Conservation (phyloP, 1,139 yeast species). For the Suhomyces taliae region DNA sequence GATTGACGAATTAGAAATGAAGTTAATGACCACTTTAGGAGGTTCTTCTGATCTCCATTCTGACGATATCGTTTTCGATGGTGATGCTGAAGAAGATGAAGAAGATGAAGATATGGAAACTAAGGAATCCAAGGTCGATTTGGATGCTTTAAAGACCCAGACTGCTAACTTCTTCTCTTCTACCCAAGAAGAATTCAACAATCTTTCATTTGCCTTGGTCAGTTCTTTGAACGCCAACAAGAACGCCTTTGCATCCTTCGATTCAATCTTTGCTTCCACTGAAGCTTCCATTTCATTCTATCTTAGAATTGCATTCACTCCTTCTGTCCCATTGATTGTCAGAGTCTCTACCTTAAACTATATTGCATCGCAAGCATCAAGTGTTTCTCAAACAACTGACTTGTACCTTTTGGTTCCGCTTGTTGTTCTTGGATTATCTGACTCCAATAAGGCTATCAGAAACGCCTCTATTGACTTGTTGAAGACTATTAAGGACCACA, state of each 20-base stretch:
- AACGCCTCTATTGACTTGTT: slow-evolving; percentile 27
- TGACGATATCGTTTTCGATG: slow-evolving; percentile 24
- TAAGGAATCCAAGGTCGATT: slow-evolving; percentile 15
- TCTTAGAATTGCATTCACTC: slow-evolving; percentile 55
- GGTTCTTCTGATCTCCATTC: slow-evolving; percentile 21
- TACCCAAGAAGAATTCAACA: slow-evolving; percentile 42
- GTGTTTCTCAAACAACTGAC: slow-evolving; percentile 25
- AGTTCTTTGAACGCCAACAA: slow-evolving; percentile 25
- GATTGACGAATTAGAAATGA: slow-evolving; percentile 63
- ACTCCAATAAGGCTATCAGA: slow-evolving; percentile 31
- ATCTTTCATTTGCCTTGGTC: slow-evolving; percentile 37
- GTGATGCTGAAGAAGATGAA: slow-evolving; percentile 20
- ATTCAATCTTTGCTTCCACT: slow-evolving; percentile 23
- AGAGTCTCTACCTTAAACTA: slow-evolving; percentile 49
- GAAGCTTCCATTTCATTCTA: slow-evolving; percentile 55
- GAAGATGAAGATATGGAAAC: slow-evolving; percentile 23
- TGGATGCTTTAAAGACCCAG: slow-evolving; percentile 21
- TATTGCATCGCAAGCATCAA: slow-evolving; percentile 36
- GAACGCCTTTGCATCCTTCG: slow-evolving; percentile 20
- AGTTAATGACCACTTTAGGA: slow-evolving; percentile 59
- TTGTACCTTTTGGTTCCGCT: slow-evolving; percentile 41
- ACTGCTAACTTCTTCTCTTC: slow-evolving; percentile 40
- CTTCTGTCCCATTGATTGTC: slow-evolving; percentile 56
- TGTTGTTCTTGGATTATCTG: slow-evolving; percentile 36
- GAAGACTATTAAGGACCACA: slow-evolving; percentile 19